These are phyloP conservation scores for Gaultheria prostrata DNA, from an alignment of 148 eudicot species.

Conservation along the genomic window DNA sequence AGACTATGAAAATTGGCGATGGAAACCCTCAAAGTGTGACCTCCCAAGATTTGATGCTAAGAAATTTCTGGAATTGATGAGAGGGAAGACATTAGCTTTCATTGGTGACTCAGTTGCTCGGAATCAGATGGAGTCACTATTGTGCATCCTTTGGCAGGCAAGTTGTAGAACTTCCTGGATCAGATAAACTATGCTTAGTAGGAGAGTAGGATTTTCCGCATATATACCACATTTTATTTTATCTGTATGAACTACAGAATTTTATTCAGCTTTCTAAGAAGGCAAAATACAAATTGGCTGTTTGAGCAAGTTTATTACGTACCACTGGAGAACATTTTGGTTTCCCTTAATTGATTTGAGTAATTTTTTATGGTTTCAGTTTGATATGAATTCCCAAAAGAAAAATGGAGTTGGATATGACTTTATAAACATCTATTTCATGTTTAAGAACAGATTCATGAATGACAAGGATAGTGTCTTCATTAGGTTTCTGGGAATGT, in stretches of 20 bases:
- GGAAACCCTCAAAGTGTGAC: conserved; percentile 81
- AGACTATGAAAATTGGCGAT: conserved; percentile 85
- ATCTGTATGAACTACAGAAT: background rate
- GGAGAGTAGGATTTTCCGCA: background rate
- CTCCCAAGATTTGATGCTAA: conserved; percentile 74
- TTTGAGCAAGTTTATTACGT: background rate
- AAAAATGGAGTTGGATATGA: background rate
- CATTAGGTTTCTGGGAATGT: background rate
- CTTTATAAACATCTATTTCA: background rate
- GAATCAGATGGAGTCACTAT: conserved; percentile 73
- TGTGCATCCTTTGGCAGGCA: conserved; percentile 95
- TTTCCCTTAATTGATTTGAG: background rate
- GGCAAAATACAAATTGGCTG: background rate
- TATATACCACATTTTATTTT: background rate
- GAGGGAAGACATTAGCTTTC: conserved; percentile 83
- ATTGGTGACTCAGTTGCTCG: conserved; percentile 88
- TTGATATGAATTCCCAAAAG: background rate
- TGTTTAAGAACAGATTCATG: background rate
- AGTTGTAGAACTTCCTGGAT: conserved; percentile 12
- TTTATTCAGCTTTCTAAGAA: background rate
- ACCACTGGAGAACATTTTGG: background rate
- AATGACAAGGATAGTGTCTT: background rate
- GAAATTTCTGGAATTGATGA: conserved; percentile 75
- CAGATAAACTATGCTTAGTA: background rate
- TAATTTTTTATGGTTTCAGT: background rate